Conservation (phyloP, 1,284 basidiomycete genomes). For the Neolentinus lepideus region DNA sequence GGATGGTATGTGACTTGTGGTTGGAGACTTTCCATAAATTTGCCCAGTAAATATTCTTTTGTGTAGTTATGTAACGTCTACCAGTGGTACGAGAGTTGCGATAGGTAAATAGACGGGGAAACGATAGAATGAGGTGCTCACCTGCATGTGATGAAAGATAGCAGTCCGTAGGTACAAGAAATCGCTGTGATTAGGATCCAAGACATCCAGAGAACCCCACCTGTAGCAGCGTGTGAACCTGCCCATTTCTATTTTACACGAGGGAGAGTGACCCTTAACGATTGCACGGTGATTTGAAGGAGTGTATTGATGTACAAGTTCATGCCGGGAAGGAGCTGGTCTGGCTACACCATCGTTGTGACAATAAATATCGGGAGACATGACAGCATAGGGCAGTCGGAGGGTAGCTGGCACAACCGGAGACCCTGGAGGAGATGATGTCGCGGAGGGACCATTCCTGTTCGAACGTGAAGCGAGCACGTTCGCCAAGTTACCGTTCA, state of each 20-base stretch:
- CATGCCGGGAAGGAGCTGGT: slow-evolving; percentile 47
- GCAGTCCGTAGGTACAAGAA: slow-evolving; percentile 66
- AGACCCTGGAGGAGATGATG: slow-evolving; percentile 54
- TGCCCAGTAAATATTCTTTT: slow-evolving; percentile 73
- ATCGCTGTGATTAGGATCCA: slow-evolving; percentile 72
- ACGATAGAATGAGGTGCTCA: slow-evolving; percentile 25
- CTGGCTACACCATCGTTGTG: slow-evolving; percentile 70
- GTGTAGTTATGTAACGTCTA: slow-evolving; percentile 80
- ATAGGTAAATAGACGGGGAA: slow-evolving; percentile 6
- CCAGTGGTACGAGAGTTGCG: slow-evolving; percentile 10
- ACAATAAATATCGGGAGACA: slow-evolving; percentile 74
- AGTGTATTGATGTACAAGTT: slow-evolving; percentile 63
- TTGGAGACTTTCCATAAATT: slow-evolving; percentile 58
- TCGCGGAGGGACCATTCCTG: slow-evolving; percentile 36
- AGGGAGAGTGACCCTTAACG: slow-evolving; percentile 18
- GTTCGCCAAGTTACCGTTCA: slow-evolving; percentile 4
- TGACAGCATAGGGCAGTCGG: slow-evolving; percentile 68
- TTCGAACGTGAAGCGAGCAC: slow-evolving; percentile 27
- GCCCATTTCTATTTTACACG: slow-evolving; percentile 42
- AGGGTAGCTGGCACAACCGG: slow-evolving; percentile 49
- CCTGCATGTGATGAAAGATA: slow-evolving; percentile 79
- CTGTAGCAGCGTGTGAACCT: slow-evolving; percentile 66
- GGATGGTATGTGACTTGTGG: slow-evolving; percentile 37
- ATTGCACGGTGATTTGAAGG: slow-evolving; percentile 36
- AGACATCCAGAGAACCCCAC: slow-evolving; percentile 74